Conservation (phyloP, 306 rosid genomes). For the Acacia crassicarpa region DNA sequence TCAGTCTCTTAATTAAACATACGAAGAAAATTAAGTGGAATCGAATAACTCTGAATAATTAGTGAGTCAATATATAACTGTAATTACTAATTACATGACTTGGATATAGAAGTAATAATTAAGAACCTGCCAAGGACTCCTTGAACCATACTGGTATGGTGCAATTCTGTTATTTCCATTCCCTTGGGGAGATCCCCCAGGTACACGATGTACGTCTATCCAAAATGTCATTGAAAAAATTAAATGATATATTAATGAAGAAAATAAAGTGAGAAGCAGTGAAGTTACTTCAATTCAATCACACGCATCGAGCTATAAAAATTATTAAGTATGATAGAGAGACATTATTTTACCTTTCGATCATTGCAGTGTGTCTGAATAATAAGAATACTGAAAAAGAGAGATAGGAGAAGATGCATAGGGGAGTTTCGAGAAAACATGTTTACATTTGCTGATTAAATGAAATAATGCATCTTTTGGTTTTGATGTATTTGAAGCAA, state of each 20-base stretch:
- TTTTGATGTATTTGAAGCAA: background rate
- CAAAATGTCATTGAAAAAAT: no score
- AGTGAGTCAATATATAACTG: no score
- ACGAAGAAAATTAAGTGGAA: background rate
- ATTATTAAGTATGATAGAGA: background rate
- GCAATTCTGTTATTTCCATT: background rate
- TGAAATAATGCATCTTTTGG: background rate
- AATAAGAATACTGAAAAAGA: background rate
- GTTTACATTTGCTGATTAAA: background rate
- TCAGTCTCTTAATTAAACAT: background rate
- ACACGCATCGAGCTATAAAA: background rate
- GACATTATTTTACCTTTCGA: background rate
- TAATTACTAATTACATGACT: no score
- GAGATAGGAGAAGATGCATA: background rate
- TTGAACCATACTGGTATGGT: background rate
- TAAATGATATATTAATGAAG: no score
- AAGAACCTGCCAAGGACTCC: background rate
- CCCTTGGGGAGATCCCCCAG: slow-evolving; percentile 27
- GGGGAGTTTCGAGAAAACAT: background rate
- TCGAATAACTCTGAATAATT: no score
- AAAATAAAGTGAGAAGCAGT: background rate
- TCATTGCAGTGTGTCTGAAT: background rate
- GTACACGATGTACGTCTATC: slow-evolving; percentile 22
- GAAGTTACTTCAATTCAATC: background rate
- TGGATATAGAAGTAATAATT: no score